A percentile compares a stretch with the other conserved stretches of the same genome.
Conservation (phyloP, 2,329 filamentous ascomycete genomes). For the Penicillium fuscoglaucum region DNA sequence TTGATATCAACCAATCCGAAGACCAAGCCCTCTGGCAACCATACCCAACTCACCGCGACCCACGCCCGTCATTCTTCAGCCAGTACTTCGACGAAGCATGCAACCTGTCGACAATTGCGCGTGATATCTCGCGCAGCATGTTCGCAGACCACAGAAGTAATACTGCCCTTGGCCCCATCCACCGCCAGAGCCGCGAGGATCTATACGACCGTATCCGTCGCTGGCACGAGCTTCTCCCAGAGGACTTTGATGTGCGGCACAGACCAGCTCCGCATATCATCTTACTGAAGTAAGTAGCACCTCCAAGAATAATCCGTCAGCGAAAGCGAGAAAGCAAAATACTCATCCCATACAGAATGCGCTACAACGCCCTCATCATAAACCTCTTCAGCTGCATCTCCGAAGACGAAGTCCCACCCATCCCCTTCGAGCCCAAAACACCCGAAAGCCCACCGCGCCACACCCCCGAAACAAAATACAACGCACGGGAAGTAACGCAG, state of each 20-base stretch:
- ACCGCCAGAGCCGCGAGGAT: constrained; percentile 27
- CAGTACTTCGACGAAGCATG: constrained; percentile 39
- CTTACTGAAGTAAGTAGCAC: constrained; percentile 29
- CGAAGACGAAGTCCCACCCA: constrained; percentile 19
- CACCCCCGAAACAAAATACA: constrained; percentile 23
- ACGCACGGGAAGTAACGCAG: constrained; percentile 26
- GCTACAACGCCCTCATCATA: constrained; percentile 37
- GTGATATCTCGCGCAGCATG: constrained; percentile 37
- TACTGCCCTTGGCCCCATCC: constrained; percentile 7
- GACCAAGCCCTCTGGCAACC: constrained; percentile 32
- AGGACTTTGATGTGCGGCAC: constrained; percentile 27
- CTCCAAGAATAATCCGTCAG: no score
- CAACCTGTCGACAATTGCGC: constrained; percentile 37
- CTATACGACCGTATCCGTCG: constrained; percentile 32
- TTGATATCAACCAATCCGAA: constrained; percentile 15
- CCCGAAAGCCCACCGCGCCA: constrained; percentile 31
- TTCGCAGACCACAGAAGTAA: constrained; percentile 25
- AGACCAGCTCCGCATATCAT: constrained; percentile 38
- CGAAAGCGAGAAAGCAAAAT: neutral
- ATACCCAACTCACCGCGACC: constrained; percentile 35
- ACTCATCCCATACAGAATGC: constrained; percentile 29
- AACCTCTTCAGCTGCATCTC: constrained; percentile 37
- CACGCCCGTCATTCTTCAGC: constrained; percentile 29
- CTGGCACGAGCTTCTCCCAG: constrained; percentile 36
- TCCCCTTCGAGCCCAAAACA: constrained; percentile 26